Percentiles rank a stretch among this genome's conserved stretches.
Evolutionary conservation across 108 stramenopile genomes (phyloP).

Genomic region (Cyclotella cryptica): DNA sequence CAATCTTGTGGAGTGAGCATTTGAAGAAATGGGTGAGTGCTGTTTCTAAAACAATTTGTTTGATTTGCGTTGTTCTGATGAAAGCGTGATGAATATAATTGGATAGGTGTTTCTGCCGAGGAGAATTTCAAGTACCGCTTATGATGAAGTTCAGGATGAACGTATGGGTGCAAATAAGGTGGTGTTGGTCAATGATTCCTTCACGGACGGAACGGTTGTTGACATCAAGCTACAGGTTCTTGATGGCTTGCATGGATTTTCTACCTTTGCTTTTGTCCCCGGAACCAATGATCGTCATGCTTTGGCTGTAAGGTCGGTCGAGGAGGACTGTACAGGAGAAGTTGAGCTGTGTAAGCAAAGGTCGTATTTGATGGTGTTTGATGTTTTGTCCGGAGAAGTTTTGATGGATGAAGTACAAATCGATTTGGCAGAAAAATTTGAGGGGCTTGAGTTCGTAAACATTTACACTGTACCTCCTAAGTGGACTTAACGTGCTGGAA

Average conservation of each 20-base stretch:
- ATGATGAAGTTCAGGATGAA: conserved; percentile 93
- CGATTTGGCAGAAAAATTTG: conserved; percentile 89
- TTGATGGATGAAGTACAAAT: conserved; percentile 89
- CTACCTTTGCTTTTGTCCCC: conserved; percentile 95
- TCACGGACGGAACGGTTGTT: conserved; percentile 71
- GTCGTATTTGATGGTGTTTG: conserved; percentile 91
- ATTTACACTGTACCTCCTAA: conserved; percentile 65
- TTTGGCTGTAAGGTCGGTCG: conserved; percentile 88
- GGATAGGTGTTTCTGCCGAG: conserved; percentile 83
- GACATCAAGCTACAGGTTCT: conserved; percentile 70
- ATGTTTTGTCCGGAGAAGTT: conserved; percentile 89
- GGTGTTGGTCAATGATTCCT: conserved; percentile 82
- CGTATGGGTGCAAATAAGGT: conserved; percentile 88
- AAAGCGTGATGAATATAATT: not conserved
- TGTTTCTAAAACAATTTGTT: not conserved
- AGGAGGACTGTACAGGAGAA: conserved; percentile 88
- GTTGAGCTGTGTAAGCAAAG: conserved; percentile 85
- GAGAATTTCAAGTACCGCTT: conserved; percentile 79
- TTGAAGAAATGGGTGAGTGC: conserved; percentile 83
- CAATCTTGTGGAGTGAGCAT: conserved; percentile 87
- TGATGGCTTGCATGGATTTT: conserved; percentile 92
- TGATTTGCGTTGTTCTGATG: not conserved
- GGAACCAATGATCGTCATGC: conserved; percentile 84
- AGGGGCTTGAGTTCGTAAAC: conserved; percentile 95
- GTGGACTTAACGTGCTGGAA: conserved; percentile 14